These are phyloP conservation scores for Magnaporthiopsis rhizophila DNA, from an alignment of 2,329 filamentous ascomycete genomes.

Conservation along the genomic window DNA sequence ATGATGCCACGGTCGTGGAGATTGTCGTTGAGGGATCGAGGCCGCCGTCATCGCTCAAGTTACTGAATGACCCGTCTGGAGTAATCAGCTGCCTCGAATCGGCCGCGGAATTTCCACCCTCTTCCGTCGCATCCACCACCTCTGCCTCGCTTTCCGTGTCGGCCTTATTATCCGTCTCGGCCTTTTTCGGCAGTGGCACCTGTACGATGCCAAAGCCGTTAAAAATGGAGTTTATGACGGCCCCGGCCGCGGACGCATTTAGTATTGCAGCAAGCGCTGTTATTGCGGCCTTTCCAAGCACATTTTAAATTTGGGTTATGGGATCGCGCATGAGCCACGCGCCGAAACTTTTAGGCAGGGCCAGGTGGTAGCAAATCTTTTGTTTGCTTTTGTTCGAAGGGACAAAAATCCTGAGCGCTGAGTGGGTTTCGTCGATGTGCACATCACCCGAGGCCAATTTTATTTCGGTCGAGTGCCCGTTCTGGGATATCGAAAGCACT, in stretches of 20 bases:
- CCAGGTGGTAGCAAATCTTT: constrained; percentile 19
- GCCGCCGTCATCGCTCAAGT: too few species aligned
- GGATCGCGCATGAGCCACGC: background rate
- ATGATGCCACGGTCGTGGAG: background rate
- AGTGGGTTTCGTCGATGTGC: constrained; percentile 21
- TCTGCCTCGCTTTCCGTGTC: too few species aligned
- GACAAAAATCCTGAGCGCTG: constrained; percentile 22
- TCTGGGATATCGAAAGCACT: constrained; percentile 19
- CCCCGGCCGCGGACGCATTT: background rate
- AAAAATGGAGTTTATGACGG: constrained; percentile 1
- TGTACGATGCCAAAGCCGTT: background rate
- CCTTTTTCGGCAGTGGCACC: background rate
- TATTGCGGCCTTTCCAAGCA: background rate
- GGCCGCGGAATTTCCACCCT: too few species aligned
- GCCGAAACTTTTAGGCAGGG: constrained; percentile 15
- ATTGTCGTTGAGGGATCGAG: background rate
- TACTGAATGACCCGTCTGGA: constrained; percentile 2
- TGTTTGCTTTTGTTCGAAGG: constrained; percentile 20
- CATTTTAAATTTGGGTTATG: background rate
- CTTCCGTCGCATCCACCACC: too few species aligned
- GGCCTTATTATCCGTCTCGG: background rate
- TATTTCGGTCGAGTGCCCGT: constrained; percentile 14
- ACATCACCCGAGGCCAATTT: constrained; percentile 15
- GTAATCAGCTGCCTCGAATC: background rate
- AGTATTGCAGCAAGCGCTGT: background rate